These are phyloP conservation scores for Cordyceps pruinosa DNA, from an alignment of 2,329 filamentous ascomycete species.

Conservation along the genomic window DNA sequence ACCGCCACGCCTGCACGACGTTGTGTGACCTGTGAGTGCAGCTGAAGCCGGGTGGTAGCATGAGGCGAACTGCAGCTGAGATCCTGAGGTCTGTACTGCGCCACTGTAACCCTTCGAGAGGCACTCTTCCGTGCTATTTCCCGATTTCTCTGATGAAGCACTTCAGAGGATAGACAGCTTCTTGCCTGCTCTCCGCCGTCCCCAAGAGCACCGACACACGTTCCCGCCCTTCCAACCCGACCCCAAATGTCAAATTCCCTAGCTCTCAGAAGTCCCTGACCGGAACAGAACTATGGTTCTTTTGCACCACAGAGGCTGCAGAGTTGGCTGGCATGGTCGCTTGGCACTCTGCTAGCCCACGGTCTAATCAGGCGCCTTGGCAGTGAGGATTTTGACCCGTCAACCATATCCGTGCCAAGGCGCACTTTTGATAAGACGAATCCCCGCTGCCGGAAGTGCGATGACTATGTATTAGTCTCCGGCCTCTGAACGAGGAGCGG, in stretches of 20 bases:
- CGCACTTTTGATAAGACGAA: neutral
- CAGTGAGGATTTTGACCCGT: neutral
- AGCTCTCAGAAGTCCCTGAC: neutral
- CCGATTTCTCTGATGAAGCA: neutral
- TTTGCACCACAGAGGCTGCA: neutral
- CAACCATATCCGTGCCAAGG: constrained; percentile 3
- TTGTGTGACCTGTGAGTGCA: neutral
- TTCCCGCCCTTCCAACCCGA: neutral
- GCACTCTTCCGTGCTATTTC: neutral
- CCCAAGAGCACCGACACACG: neutral
- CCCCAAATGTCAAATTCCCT: neutral
- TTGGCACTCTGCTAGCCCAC: neutral
- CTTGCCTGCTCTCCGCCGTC: neutral
- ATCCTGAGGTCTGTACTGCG: neutral
- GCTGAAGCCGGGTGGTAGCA: neutral
- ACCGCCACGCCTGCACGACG: neutral
- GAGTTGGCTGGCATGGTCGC: neutral
- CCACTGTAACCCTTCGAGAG: neutral
- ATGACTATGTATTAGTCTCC: neutral
- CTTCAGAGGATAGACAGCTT: too few species aligned
- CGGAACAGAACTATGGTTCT: neutral
- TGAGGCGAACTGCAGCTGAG: neutral
- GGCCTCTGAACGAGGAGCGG: neutral
- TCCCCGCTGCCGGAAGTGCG: neutral
- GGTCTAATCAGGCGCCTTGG: constrained; percentile 1